Evolutionary conservation across 2,329 filamentous ascomycete species (phyloP).

Genomic region (Sporothrix luriei): DNA sequence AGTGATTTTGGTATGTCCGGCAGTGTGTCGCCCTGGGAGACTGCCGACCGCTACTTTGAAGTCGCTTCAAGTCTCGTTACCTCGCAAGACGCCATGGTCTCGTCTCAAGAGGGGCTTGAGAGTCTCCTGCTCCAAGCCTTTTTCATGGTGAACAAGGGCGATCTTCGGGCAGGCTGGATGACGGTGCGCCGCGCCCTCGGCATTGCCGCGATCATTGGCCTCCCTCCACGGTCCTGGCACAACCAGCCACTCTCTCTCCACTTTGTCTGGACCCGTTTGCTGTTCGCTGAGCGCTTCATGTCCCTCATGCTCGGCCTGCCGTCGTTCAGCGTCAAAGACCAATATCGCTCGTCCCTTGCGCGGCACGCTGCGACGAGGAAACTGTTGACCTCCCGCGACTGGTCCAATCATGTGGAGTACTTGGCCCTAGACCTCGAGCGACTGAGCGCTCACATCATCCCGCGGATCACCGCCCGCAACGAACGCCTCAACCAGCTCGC

Average conservation of each 20-base stretch:
- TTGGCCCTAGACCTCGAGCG: slow-evolving; percentile 40
- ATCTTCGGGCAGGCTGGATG: slow-evolving; percentile 50
- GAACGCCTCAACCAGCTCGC: slow-evolving; percentile 34
- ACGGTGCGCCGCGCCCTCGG: slow-evolving; percentile 49
- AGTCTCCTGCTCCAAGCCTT: slow-evolving; percentile 52
- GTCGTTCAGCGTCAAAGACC: slow-evolving; percentile 40
- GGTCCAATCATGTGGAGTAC: slow-evolving; percentile 35
- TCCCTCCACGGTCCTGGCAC: slow-evolving; percentile 27
- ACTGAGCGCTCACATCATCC: slow-evolving; percentile 42
- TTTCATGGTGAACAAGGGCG: slow-evolving; percentile 51
- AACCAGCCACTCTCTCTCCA: slow-evolving; percentile 41
- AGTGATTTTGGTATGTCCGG: slow-evolving; percentile 39
- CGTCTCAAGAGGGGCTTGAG: slow-evolving; percentile 52
- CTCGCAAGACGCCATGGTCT: slow-evolving; percentile 48
- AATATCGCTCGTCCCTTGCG: not conserved
- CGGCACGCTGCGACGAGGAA: slow-evolving; percentile 35
- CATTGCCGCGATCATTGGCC: slow-evolving; percentile 22
- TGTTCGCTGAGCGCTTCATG: slow-evolving; percentile 50
- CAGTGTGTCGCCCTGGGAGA: slow-evolving; percentile 33
- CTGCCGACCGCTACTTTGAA: slow-evolving; percentile 36
- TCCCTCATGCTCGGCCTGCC: slow-evolving; percentile 51
- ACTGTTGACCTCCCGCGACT: slow-evolving; percentile 30
- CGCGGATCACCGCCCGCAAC: slow-evolving; percentile 47
- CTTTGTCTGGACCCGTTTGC: slow-evolving; percentile 49
- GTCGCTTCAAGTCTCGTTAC: slow-evolving; percentile 45